A percentile compares a stretch with the other conserved stretches of the same genome.
phyloP scores from a whole-genome alignment of 495 filamentous ascomycete species.

The Hypoxylon subgilvum region DNA sequence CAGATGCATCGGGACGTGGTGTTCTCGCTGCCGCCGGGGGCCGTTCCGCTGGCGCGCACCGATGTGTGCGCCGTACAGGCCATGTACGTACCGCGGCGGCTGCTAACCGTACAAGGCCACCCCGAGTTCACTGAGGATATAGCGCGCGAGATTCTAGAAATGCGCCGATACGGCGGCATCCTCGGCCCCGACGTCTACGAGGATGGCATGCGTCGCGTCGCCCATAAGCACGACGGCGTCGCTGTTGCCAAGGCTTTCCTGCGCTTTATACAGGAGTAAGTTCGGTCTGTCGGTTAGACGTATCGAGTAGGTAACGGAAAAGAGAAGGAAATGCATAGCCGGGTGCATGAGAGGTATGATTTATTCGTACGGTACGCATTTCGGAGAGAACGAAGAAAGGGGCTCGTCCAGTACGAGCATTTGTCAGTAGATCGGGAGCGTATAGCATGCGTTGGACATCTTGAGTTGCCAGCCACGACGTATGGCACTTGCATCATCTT shows the following conservation, averaged over 20 bases:
- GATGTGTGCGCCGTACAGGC: constrained; percentile 75
- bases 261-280: constrained; percentile 69
- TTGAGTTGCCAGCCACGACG: too few relatives aligned
- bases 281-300: background rate
- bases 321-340: background rate
- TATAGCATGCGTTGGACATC: too few relatives aligned
- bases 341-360: too few relatives aligned
- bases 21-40: constrained; percentile 64
- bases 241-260: constrained; percentile 72
- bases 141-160: constrained; percentile 68
- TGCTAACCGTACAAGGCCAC: constrained; percentile 88
- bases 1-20: constrained; percentile 93
- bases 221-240: constrained; percentile 75
- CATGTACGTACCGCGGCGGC: constrained; percentile 69
- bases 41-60: constrained; percentile 69
- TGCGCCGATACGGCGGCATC: constrained; percentile 65
- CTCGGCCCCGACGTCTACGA: constrained; percentile 67
- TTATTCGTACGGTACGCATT: too few relatives aligned
- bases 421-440: too few relatives aligned
- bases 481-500: too few relatives aligned
- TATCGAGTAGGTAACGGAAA: too few relatives aligned
- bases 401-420: too few relatives aligned
- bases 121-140: constrained; percentile 86
- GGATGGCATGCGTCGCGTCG: constrained; percentile 70
- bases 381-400: too few relatives aligned